Evolutionary conservation across 164 flowering plant genomes (phyloP).

Genomic region (Santalum album): DNA sequence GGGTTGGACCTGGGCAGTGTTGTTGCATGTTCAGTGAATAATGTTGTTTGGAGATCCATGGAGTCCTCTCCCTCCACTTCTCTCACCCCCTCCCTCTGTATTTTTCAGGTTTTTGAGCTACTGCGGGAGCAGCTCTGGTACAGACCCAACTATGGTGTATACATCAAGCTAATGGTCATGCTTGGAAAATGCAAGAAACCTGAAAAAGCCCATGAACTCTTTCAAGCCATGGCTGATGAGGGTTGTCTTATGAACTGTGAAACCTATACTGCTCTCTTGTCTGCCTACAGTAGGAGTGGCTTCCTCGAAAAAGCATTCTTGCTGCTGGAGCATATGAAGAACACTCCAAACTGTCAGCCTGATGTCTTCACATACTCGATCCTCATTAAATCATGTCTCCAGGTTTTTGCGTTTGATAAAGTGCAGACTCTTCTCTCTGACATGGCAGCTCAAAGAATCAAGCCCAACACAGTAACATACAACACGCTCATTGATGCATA

Average conservation of each 20-base stretch:
- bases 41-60: too few relatives aligned
- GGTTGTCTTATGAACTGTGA: constrained; percentile 62
- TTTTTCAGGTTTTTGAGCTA: constrained; percentile 77
- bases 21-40: too few relatives aligned
- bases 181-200: constrained; percentile 98
- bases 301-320: constrained; percentile 62
- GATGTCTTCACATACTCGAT: constrained; percentile 82
- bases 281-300: constrained; percentile 86
- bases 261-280: constrained; percentile 80
- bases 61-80: too few relatives aligned
- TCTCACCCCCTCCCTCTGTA: too few relatives aligned
- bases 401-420: constrained; percentile 49
- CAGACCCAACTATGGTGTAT: constrained; percentile 64
- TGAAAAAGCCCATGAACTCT: constrained; percentile 60
- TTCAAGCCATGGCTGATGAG: constrained; percentile 78
- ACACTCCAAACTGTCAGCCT: constrained; percentile 50
- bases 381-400: constrained; percentile 85
- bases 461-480: constrained; percentile 70
- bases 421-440: constrained; percentile 59
- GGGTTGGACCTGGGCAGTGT: too few relatives aligned
- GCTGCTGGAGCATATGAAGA: constrained; percentile 76
- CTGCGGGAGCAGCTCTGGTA: constrained; percentile 91
- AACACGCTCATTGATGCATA: constrained; percentile 91
- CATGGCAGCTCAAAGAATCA: constrained; percentile 57
- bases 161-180: constrained; percentile 88